Conservation (phyloP, 495 filamentous ascomycete genomes). For the Alectoria sarmentosa region DNA sequence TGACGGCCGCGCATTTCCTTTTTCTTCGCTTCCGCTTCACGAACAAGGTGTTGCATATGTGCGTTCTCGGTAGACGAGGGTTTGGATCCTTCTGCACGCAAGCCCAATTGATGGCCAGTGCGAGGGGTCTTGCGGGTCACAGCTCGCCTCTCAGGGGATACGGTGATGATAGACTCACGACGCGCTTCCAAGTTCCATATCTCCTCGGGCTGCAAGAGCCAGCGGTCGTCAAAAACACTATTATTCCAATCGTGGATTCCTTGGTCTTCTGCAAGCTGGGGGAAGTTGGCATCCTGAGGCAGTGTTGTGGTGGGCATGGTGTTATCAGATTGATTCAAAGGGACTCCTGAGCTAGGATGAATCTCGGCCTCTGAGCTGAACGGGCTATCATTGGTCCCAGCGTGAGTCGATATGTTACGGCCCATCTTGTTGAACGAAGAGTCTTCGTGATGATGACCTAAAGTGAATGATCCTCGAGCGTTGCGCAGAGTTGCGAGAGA, state of each 20-base stretch:
- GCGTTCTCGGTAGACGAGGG: not conserved
- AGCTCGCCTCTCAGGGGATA: constrained; percentile 2
- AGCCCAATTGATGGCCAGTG: not conserved
- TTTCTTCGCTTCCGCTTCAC: not conserved
- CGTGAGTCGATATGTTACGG: not conserved
- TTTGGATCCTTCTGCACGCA: not conserved
- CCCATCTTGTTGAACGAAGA: not conserved
- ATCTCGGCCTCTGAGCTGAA: constrained; percentile 8
- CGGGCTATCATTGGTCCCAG: constrained; percentile 2
- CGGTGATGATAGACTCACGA: not conserved
- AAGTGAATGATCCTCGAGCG: not conserved
- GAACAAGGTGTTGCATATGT: not conserved
- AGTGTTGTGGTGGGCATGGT: constrained; percentile 3
- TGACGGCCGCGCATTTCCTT: not conserved
- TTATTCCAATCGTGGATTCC: constrained; percentile 19
- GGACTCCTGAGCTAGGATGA: constrained; percentile 7
- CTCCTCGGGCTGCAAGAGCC: constrained; percentile 17
- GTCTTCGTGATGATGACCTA: not conserved
- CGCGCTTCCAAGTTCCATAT: constrained; percentile 6
- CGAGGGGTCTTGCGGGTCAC: not conserved
- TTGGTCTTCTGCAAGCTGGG: constrained; percentile 15
- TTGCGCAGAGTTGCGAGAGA: not conserved
- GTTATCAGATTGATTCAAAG: not conserved
- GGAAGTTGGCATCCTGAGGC: constrained; percentile 17
- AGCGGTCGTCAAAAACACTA: constrained; percentile 24